Evolutionary conservation across 176 grass and related monocot genomes (phyloP).

Genomic region (Typha latifolia): DNA sequence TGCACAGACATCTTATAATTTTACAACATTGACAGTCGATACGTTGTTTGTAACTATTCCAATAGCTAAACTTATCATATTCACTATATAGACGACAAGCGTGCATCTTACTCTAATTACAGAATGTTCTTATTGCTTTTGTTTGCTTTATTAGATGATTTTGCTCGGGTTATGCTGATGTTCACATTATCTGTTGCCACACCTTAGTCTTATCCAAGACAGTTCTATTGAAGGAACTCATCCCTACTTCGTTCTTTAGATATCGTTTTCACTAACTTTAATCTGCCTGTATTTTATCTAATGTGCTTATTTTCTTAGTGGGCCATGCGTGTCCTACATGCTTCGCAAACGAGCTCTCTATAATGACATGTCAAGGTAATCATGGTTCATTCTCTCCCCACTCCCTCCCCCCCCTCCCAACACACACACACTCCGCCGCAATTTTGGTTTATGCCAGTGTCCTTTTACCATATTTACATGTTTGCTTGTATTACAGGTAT

Average conservation of each 20-base stretch:
- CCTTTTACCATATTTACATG: not conserved
- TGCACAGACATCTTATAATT: too few relatives aligned
- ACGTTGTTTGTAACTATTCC: too few relatives aligned
- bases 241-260: not conserved
- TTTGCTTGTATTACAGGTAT: slow-evolving; percentile 35
- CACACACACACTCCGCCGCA: too few relatives aligned
- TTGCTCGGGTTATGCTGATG: too few relatives aligned
- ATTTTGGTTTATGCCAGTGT: not conserved
- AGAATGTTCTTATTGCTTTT: too few relatives aligned
- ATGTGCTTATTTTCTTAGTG: slow-evolving; percentile 40
- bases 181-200: too few relatives aligned
- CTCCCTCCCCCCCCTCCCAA: too few relatives aligned
- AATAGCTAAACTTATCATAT: too few relatives aligned
- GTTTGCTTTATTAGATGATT: too few relatives aligned
- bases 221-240: not conserved
- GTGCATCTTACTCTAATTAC: too few relatives aligned
- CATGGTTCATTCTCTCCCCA: not conserved
- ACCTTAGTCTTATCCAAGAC: not conserved
- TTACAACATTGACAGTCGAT: too few relatives aligned
- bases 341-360: slow-evolving; percentile 97
- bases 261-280: not conserved
- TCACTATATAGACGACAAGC: too few relatives aligned
- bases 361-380: slow-evolving; percentile 97
- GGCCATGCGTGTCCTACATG: slow-evolving; percentile 93
- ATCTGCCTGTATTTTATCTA: not conserved